Base-by-base conservation (phyloP, 2,329 filamentous ascomycete genomes). In the Colletotrichum sublineola region DNA sequence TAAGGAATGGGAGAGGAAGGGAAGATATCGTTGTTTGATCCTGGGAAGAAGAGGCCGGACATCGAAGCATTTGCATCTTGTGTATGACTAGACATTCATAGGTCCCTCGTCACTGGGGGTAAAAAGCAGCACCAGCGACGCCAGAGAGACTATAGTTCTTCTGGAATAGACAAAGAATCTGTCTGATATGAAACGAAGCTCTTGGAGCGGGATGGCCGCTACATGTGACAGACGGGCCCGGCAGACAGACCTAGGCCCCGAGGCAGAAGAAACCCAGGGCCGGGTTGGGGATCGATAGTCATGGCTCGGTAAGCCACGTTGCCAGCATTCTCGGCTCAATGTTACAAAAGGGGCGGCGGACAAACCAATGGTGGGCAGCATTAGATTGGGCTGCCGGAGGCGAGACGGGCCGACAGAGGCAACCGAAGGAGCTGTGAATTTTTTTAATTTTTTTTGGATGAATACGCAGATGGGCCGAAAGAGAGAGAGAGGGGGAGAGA, bases 151-250 rank as follows among this genome's bases (percentile, higher is more conserved):
- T 4, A 2, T 29, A 24, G 29, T 2, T 50, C 20, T 64, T 15
- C 29, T 64, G 62, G 62, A 56, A 56, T 64, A 64, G 62, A 64
- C 29, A 50, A 53, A 52, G 11, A 63, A 40, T 0, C 36, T 24
- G 36, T 53, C 36, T 63, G 46, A 33, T 15, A 62, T n/a, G 44
- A 50, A 42, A 33, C n/a, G 3, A 36, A 40, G 20, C 33, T 31
- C 62, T 36, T 29, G 50, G 52, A 20, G 68, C 68, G 58, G 62
- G 52, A 58, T 57, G 40, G 29, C 36, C 9, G n/a, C 42, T 68
- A 58, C 58, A 40, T 63, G 68, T 71, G 68, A 71, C 57, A 53
- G 57, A n/a, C 6, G n/a, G 29, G 40, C 5, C 4, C 38, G 18
- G 44, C 38, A 9, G 8, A 7, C 36, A 9, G 8, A 7, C 36